Evolutionary conservation across 768 basidiomycete species (phyloP).

Genomic region (Podaxis sp.): DNA sequence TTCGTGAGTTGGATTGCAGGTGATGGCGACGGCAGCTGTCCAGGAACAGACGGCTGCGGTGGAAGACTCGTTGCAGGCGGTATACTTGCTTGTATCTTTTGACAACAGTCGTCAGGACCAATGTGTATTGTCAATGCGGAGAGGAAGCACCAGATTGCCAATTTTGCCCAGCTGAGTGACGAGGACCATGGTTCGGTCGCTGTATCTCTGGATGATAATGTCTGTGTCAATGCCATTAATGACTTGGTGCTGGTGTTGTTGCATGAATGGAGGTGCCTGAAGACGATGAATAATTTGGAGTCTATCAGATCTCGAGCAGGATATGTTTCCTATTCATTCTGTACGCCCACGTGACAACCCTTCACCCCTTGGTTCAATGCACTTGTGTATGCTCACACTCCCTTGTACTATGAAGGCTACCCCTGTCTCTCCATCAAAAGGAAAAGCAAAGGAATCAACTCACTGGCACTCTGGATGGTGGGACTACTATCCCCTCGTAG

Average conservation of each 20-base stretch:
- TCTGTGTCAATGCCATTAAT: constrained; percentile 64
- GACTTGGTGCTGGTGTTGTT: constrained; percentile 46
- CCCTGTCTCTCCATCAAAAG: constrained; percentile 43
- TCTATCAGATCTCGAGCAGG: neutral
- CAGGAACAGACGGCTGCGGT: constrained; percentile 31
- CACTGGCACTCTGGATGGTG: constrained; percentile 70
- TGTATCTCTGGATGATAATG: constrained; percentile 71
- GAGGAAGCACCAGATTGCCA: constrained; percentile 65
- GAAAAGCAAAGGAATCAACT: constrained; percentile 46
- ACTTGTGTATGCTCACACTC: neutral
- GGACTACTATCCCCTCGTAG: constrained; percentile 62
- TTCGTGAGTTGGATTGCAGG: constrained; percentile 73
- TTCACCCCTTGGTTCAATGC: too few relatives aligned
- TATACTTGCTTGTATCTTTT: constrained; percentile 77
- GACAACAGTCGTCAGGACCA: constrained; percentile 1
- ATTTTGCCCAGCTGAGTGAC: constrained; percentile 91
- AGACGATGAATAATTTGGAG: neutral
- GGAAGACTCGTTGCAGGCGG: constrained; percentile 58
- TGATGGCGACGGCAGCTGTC: constrained; percentile 53
- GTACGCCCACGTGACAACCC: constrained; percentile 3
- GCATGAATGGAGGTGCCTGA: constrained; percentile 29
- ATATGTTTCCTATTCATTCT: neutral
- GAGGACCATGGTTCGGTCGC: constrained; percentile 80
- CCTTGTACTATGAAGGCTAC: constrained; percentile 14
- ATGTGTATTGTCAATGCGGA: neutral